These are phyloP conservation scores for Kluyveromyces wickerhamii DNA, from an alignment of 805 yeast genomes.

Conservation along the genomic window DNA sequence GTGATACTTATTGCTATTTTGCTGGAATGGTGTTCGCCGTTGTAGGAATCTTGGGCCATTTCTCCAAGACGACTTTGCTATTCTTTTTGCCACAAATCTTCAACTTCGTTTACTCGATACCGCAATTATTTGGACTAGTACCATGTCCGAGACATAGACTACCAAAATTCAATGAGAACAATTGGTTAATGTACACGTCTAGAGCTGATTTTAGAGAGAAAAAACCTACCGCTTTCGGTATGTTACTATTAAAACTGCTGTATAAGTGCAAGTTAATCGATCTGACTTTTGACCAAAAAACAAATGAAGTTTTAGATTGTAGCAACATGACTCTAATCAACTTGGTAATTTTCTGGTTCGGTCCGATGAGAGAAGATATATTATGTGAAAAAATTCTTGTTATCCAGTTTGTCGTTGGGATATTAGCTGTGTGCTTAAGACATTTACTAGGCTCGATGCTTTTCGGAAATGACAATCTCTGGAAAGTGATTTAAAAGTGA, in stretches of 20 bases:
- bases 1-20: constrained; percentile 96
- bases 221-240: constrained; percentile 29
- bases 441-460: constrained; percentile 80
- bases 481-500: constrained; percentile 27
- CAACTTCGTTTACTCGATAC: constrained; percentile 85
- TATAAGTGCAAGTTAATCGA: constrained; percentile 39
- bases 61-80: constrained; percentile 81
- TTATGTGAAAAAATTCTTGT: constrained; percentile 54
- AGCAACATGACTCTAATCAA: constrained; percentile 88
- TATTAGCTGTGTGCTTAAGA: constrained; percentile 58
- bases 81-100: constrained; percentile 87
- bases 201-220: constrained; percentile 36
- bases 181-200: constrained; percentile 74
- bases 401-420: constrained; percentile 60
- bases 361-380: constrained; percentile 81
- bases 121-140: constrained; percentile 78
- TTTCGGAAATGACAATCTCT: constrained; percentile 82
- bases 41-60: constrained; percentile 93
- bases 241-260: constrained; percentile 36
- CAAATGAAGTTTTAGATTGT: constrained; percentile 34
- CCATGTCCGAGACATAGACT: constrained; percentile 95
- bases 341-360: constrained; percentile 72
- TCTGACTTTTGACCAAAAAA: constrained; percentile 35
- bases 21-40: constrained; percentile 99
- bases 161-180: constrained; percentile 62